Conservation (phyloP, 2,329 filamentous ascomycete species). For the Ophiosphaerella narmari region DNA sequence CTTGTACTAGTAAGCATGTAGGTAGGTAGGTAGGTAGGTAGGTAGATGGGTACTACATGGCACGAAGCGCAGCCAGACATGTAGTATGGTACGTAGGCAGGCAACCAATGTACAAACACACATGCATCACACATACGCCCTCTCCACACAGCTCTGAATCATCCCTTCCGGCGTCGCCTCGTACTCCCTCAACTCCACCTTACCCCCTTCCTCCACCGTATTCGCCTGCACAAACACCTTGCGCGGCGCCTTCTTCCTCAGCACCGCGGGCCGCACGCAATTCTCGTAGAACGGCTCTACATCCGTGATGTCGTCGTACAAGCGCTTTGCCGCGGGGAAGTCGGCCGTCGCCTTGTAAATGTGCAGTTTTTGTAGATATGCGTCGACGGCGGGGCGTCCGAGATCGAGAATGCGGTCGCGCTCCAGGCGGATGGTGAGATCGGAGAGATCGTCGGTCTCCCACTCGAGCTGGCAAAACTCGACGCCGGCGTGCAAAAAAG, state of each 20-base stretch:
- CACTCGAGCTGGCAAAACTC: constrained; percentile 85
- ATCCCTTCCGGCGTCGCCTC: constrained; percentile 79
- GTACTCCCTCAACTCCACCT: constrained; percentile 78
- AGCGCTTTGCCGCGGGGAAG: constrained; percentile 72
- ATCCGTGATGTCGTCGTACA: constrained; percentile 83
- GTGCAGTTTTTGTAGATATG: constrained; percentile 88
- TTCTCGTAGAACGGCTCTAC: constrained; percentile 87
- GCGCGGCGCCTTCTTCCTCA: constrained; percentile 78
- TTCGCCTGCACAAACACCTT: constrained; percentile 96
- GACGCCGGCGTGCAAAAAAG: constrained; percentile 82
- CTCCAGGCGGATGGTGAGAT: constrained; percentile 81
- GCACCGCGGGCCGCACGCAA: constrained; percentile 75
- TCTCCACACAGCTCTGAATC: constrained; percentile 47
- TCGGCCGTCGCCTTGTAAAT: constrained; percentile 92
- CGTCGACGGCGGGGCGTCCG: constrained; percentile 80
- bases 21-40: too few species aligned
- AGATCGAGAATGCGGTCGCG: constrained; percentile 83
- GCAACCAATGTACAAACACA: too few species aligned
- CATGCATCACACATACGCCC: constrained; percentile 37
- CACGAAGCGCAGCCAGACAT: too few species aligned
- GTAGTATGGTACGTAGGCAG: too few species aligned
- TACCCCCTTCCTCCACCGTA: constrained; percentile 64
- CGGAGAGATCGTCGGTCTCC: constrained; percentile 73
- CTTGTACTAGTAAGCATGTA: too few species aligned
- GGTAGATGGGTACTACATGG: too few species aligned